These are phyloP conservation scores for Globisporangium cederbergense DNA, from an alignment of 352 stramenopile species.

Conservation along the genomic window DNA sequence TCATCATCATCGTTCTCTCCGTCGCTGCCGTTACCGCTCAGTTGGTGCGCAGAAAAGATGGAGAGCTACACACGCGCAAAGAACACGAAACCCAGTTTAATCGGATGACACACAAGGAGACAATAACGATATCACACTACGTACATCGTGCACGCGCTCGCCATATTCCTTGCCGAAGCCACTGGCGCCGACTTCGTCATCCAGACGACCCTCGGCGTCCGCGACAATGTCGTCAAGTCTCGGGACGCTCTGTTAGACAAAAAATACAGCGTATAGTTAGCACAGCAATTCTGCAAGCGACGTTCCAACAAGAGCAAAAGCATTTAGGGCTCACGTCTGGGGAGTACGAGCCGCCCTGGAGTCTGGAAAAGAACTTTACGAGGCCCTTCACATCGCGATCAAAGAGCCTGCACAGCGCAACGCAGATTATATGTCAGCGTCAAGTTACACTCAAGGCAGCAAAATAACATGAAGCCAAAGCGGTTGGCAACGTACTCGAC, in stretches of 20 bases:
- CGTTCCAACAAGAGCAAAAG: conserved; percentile 17
- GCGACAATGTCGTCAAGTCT: conserved; percentile 67
- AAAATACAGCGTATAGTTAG: neutral
- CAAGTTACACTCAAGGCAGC: neutral
- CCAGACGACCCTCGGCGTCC: conserved; percentile 54
- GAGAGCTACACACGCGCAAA: conserved; percentile 37
- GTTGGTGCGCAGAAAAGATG: conserved; percentile 78
- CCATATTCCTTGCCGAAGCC: conserved; percentile 79
- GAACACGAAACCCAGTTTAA: conserved; percentile 3
- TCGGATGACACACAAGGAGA: neutral
- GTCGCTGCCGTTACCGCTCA: conserved; percentile 31
- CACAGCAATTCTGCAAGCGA: conserved; percentile 7
- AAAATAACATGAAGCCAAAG: neutral
- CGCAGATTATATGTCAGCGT: neutral
- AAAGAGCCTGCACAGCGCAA: conserved; percentile 62
- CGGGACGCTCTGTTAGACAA: conserved; percentile 34
- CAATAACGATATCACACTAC: conserved; percentile 7
- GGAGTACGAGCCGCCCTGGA: conserved; percentile 78
- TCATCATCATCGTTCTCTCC: conserved; percentile 48
- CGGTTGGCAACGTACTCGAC: conserved; percentile 76
- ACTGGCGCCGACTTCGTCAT: conserved; percentile 75
- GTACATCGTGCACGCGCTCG: conserved; percentile 62
- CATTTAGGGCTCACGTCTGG: conserved; percentile 71
- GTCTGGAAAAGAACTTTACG: conserved; percentile 93
- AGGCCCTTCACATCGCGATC: conserved; percentile 95